A percentile compares a stretch with the other conserved stretches of the same genome.
These are phyloP conservation scores for Cytospora schulzeri DNA, from an alignment of 2,329 filamentous ascomycete species.

Conservation along the genomic window DNA sequence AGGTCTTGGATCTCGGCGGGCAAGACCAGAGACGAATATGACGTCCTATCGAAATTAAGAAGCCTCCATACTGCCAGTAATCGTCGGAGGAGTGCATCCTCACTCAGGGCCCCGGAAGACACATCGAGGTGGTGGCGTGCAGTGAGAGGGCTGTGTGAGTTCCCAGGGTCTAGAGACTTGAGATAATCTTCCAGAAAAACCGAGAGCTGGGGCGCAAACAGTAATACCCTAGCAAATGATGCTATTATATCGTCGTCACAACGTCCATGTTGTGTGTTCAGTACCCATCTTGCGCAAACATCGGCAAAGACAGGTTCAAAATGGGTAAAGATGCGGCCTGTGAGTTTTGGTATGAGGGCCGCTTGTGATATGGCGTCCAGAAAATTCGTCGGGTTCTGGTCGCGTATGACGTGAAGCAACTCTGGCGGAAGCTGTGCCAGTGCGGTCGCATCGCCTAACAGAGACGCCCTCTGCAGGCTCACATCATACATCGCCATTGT, in stretches of 20 bases:
- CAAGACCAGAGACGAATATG: constrained; percentile 66
- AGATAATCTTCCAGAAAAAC: constrained; percentile 63
- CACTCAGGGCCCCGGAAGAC: constrained; percentile 4
- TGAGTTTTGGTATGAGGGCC: constrained; percentile 69
- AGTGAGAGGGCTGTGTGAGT: constrained; percentile 5
- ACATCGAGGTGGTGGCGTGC: constrained; percentile 14
- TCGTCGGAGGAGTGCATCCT: constrained; percentile 38
- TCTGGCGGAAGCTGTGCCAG: constrained; percentile 68
- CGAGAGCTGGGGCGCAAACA: constrained; percentile 78
- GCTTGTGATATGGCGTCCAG: constrained; percentile 71
- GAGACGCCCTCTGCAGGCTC: constrained; percentile 55
- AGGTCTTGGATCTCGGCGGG: constrained; percentile 69
- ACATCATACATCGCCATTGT: constrained; percentile 60
- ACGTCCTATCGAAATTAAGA: constrained; percentile 71
- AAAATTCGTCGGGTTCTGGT: constrained; percentile 65
- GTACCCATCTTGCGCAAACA: constrained; percentile 78
- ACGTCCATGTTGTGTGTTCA: constrained; percentile 43
- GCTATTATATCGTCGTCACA: constrained; percentile 56
- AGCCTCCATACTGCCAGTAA: constrained; percentile 78
- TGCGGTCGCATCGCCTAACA: constrained; percentile 56
- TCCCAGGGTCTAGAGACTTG: constrained; percentile 26
- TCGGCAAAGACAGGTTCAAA: constrained; percentile 80
- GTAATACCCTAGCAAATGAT: constrained; percentile 77
- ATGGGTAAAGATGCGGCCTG: constrained; percentile 72
- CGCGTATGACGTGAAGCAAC: constrained; percentile 67